Evolutionary conservation across 202 grass and related monocot genomes (phyloP).

Genomic region (Zoysia matrella): DNA sequence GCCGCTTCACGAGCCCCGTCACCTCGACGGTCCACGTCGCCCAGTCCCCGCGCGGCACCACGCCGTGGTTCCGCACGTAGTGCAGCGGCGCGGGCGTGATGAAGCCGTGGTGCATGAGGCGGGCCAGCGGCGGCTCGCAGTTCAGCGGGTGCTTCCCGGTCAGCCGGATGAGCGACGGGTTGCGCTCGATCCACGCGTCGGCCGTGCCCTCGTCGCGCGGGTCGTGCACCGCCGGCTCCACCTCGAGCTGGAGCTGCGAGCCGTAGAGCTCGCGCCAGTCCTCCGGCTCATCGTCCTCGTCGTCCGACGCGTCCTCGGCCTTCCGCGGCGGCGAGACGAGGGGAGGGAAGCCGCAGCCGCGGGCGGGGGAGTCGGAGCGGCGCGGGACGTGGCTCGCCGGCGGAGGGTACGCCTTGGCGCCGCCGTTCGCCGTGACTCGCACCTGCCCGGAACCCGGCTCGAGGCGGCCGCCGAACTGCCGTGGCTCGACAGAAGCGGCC

Average conservation of each 20-base stretch:
- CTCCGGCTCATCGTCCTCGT: conserved; percentile 47
- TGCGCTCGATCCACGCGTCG: conserved; percentile 75
- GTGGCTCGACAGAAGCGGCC: conserved; percentile 65
- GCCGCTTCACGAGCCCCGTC: conserved; percentile 60
- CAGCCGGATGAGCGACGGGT: conserved; percentile 70
- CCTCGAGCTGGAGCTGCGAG: conserved; percentile 55
- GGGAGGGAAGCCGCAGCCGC: conserved; percentile 56
- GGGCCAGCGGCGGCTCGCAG: conserved; percentile 72
- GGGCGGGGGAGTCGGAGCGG: conserved; percentile 54
- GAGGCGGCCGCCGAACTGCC: conserved; percentile 51
- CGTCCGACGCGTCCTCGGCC: background rate
- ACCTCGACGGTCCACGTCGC: conserved; percentile 65
- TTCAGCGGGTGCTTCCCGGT: conserved; percentile 92
- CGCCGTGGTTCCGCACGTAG: conserved; percentile 93
- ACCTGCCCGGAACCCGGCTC: conserved; percentile 35
- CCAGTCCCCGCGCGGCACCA: conserved; percentile 63
- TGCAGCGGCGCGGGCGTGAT: conserved; percentile 85
- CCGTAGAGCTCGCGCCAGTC: conserved; percentile 59
- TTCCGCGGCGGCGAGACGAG: conserved; percentile 36
- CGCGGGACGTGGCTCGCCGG: conserved; percentile 33
- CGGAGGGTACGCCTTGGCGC: conserved; percentile 39
- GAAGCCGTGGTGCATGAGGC: conserved; percentile 90
- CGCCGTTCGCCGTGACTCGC: conserved; percentile 26
- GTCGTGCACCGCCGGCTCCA: conserved; percentile 71
- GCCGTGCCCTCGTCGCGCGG: conserved; percentile 70